These are phyloP conservation scores for Logfia minima DNA, from an alignment of 129 eudicot species.

Conservation along the genomic window DNA sequence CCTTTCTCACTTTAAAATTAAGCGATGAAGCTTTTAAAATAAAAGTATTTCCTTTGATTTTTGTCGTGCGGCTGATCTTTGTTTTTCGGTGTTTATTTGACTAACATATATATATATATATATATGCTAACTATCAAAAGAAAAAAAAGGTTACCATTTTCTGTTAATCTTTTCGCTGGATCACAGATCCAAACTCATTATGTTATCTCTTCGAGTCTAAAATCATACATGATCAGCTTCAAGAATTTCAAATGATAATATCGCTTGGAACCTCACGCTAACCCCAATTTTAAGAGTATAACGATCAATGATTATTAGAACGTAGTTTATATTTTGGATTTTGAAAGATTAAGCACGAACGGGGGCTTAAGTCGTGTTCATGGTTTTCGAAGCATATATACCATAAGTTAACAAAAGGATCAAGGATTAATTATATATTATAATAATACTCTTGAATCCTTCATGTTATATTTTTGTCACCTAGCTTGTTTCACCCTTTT, in stretches of 20 bases:
- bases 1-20: constrained; percentile 6
- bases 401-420: background rate
- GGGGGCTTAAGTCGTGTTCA: background rate
- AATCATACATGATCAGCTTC: background rate
- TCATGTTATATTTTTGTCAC: background rate
- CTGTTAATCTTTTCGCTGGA: background rate
- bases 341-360: background rate
- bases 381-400: background rate
- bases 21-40: background rate
- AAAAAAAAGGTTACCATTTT: background rate
- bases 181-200: constrained; percentile 1
- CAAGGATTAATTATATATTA: background rate
- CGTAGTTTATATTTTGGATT: background rate
- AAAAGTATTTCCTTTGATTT: background rate
- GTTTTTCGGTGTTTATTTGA: background rate
- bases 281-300: background rate
- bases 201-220: background rate
- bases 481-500: background rate
- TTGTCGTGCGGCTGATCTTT: background rate
- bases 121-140: background rate
- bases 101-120: background rate
- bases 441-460: background rate
- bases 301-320: too few species aligned
- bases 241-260: constrained; percentile 8
- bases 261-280: background rate